Percentiles rank a stretch among this genome's conserved stretches.
phyloP scores from a whole-genome alignment of 495 filamentous ascomycete species.

The Friedmanniomyces simplex region DNA sequence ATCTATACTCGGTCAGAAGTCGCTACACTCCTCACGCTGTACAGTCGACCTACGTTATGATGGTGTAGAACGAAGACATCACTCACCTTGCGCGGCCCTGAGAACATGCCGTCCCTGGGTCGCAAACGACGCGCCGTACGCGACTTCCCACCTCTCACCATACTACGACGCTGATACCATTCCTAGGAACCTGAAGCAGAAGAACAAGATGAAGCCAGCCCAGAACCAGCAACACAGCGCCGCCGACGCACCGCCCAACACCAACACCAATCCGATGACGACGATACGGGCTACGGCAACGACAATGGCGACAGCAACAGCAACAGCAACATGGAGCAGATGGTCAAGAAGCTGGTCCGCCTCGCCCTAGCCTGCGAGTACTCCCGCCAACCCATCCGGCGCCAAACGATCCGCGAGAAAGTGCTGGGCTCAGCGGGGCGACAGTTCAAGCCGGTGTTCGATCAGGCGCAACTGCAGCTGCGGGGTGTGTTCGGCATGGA shows the following conservation, averaged over 20 bases:
- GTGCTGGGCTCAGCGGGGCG: slow-evolving; percentile 32
- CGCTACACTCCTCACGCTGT: too few species aligned
- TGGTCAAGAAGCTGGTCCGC: slow-evolving; percentile 85
- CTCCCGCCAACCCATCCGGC: slow-evolving; percentile 62
- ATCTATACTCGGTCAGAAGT: too few species aligned
- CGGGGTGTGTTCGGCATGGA: slow-evolving; percentile 70
- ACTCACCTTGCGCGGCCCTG: too few species aligned
- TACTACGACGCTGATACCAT: not conserved
- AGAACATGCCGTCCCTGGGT: not conserved
- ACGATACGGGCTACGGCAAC: not conserved
- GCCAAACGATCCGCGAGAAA: slow-evolving; percentile 71
- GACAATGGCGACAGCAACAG: slow-evolving; percentile 26
- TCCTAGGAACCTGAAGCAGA: not conserved
- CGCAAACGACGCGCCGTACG: slow-evolving; percentile 6
- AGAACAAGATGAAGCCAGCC: slow-evolving; percentile 1
- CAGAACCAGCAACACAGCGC: slow-evolving; percentile 17
- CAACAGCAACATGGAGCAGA: slow-evolving; percentile 45
- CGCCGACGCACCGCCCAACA: not conserved
- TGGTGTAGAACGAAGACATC: too few species aligned
- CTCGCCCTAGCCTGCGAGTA: slow-evolving; percentile 83
- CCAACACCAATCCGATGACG: not conserved
- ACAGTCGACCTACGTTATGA: too few species aligned
- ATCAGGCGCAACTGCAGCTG: slow-evolving; percentile 37
- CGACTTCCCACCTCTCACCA: not conserved
- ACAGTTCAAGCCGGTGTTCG: slow-evolving; percentile 34